Base-by-base conservation (phyloP, 192 early-diverging fungal genomes). In the Chytriomyces sp. region DNA sequence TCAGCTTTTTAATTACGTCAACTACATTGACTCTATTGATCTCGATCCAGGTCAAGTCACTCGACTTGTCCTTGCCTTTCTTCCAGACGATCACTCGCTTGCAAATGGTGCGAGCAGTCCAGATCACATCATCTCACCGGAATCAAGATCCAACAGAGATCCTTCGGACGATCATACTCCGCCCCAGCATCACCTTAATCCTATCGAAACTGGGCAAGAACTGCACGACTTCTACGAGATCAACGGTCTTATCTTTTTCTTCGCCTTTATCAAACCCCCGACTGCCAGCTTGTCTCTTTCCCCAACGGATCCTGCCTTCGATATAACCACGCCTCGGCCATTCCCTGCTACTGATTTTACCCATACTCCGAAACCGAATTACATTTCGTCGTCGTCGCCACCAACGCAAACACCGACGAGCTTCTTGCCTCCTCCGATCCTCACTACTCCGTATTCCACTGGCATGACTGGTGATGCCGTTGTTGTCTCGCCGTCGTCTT, bases 1-100 rank as follows among this genome's bases (percentile, higher is more conserved):
- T 76, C 94, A 98, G 77, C 87, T 97, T 0, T 97, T 98, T 82
- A 99, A 99, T 81, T 92, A 91, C 80, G 92, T 98, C 48, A 92
- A 94, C 61, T 91, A 94, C 69, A 89, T 94, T 35, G 88, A 90
- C 68, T 83, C 91, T 73, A 67, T 97, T 0, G 77, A 82, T 18
- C 81, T 98, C 24, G 77, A 84, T 5, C 89, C 94, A 8, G 80
- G 86, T 13, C 84, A 94, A 72, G 89, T 92, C 0, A 85, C 85
- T 71, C 85, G 91, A 62, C 77, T 98, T 9, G 93, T 97, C 66
- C 85, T 98, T 10, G 90, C 91, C 10, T 94, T 97, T 76, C 77
- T 95, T 46, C 94, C 95, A 13, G 89, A 84, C 50, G 70, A 46
- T 35, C 80, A 62, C 11, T 67, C 72, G 8, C 8, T 48, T 62